These are phyloP conservation scores for Aureobasidium sp. DNA, from an alignment of 2,329 filamentous ascomycete species.

Conservation along the genomic window DNA sequence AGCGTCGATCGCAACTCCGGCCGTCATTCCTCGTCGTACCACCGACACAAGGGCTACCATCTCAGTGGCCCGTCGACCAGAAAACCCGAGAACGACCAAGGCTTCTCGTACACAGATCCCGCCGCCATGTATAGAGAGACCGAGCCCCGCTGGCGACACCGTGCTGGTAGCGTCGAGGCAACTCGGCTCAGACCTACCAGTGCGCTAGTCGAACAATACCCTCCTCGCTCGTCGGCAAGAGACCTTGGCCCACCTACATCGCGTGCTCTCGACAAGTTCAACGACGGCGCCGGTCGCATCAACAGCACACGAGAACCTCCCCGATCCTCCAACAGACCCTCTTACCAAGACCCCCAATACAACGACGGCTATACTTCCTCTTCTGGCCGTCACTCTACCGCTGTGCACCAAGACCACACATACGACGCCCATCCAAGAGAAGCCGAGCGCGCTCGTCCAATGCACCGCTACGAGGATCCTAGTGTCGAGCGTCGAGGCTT, in stretches of 20 bases:
- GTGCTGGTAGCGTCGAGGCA: constrained; percentile 38
- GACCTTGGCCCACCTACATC: constrained; percentile 53
- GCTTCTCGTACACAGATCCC: constrained; percentile 42
- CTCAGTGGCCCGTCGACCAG: constrained; percentile 20
- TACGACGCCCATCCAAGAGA: constrained; percentile 36
- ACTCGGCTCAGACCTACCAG: constrained; percentile 37
- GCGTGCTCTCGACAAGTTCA: constrained; percentile 62
- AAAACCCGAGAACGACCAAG: constrained; percentile 14
- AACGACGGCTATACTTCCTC: constrained; percentile 18
- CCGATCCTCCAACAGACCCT: constrained; percentile 2
- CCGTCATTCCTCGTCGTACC: constrained; percentile 19
- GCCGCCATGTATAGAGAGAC: constrained; percentile 44
- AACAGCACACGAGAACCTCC: constrained; percentile 40
- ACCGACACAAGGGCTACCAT: constrained; percentile 26
- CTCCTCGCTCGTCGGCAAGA: constrained; percentile 27
- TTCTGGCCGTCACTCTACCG: constrained; percentile 36
- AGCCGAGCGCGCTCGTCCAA: constrained; percentile 25
- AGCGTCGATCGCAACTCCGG: constrained; percentile 26
- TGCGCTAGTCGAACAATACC: constrained; percentile 30
- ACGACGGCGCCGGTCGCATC: constrained; percentile 37
- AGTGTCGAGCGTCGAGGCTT: constrained; percentile 41
- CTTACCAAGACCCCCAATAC: constrained; percentile 23
- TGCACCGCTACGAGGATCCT: constrained; percentile 31
- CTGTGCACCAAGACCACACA: constrained; percentile 42
- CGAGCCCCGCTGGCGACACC: constrained; percentile 37